A percentile compares a stretch with the other conserved stretches of the same genome.
Conservation (phyloP, 441 rosid species). For the Corymbia citriodora region DNA sequence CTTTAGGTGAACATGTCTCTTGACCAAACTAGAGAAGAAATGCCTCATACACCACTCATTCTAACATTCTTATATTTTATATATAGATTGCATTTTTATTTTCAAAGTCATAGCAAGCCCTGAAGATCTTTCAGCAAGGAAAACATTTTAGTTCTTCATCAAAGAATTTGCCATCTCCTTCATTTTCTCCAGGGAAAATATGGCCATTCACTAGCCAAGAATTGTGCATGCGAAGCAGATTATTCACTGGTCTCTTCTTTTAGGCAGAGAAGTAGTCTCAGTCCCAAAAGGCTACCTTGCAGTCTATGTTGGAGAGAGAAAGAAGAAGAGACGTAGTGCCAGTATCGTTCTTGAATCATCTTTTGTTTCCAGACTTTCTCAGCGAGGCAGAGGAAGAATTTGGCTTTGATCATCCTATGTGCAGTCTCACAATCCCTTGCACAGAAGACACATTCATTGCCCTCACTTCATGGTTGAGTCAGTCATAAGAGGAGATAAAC, state of each 20-base stretch:
- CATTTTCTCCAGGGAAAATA: neutral
- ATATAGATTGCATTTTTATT: neutral
- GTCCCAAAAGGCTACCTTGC: constrained; percentile 16
- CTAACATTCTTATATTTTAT: neutral
- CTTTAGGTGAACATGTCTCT: constrained; percentile 10
- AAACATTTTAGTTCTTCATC: neutral
- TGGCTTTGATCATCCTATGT: constrained; percentile 7
- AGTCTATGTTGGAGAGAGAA: constrained; percentile 14
- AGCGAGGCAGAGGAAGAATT: neutral
- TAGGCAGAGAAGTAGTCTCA: neutral
- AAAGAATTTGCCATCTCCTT: neutral
- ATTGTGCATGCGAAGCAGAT: constrained; percentile 10
- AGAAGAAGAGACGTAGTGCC: neutral
- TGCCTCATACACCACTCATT: neutral
- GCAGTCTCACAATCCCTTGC: constrained; percentile 12
- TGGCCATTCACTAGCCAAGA: neutral
- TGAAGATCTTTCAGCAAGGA: neutral
- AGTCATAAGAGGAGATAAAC: neutral
- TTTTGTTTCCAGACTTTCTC: neutral
- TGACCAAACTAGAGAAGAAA: neutral
- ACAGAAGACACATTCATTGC: constrained; percentile 1
- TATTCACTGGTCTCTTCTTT: constrained; percentile 1
- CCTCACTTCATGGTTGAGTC: constrained; percentile 1
- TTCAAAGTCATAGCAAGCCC: neutral
- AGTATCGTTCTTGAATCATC: constrained; percentile 1